Conservation (phyloP, 2,329 filamentous ascomycete species). For the Metarhizium brunneum region DNA sequence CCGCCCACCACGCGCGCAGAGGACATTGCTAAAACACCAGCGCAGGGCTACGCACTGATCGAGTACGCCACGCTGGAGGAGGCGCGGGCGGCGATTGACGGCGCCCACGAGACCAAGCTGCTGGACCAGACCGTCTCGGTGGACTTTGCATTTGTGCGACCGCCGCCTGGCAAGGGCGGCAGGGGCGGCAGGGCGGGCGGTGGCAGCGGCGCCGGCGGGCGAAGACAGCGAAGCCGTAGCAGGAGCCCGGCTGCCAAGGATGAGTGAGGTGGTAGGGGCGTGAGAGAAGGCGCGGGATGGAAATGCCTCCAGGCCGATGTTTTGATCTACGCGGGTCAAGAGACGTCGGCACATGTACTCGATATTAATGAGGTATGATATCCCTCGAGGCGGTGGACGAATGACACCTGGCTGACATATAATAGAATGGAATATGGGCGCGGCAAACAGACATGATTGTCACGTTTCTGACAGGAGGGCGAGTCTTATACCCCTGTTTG, state of each 20-base stretch:
- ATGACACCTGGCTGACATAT: background rate
- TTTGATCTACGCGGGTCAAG: conserved; percentile 1
- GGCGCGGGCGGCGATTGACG: conserved; percentile 72
- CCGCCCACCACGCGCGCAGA: background rate
- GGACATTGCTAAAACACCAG: background rate
- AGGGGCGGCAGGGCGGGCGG: conserved; percentile 28
- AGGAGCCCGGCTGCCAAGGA: conserved; percentile 35
- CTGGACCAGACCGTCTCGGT: conserved; percentile 74
- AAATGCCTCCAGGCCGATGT: conserved; percentile 6
- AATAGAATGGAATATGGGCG: background rate
- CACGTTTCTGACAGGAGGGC: background rate
- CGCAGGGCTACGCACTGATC: conserved; percentile 73
- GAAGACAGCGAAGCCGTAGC: conserved; percentile 39
- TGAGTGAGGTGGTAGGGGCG: conserved; percentile 15
- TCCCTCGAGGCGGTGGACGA: background rate
- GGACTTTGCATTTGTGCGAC: conserved; percentile 78
- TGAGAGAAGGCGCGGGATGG: too few relatives aligned
- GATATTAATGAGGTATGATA: background rate
- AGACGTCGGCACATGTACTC: conserved; percentile 7
- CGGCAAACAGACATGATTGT: background rate
- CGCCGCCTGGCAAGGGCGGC: conserved; percentile 49
- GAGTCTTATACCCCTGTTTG: background rate
- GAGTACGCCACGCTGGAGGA: conserved; percentile 74
- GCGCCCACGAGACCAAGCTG: conserved; percentile 66
- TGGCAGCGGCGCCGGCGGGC: conserved; percentile 16